phyloP scores from a whole-genome alignment of 2,329 filamentous ascomycete species.

The Blastomyces silverae region DNA sequence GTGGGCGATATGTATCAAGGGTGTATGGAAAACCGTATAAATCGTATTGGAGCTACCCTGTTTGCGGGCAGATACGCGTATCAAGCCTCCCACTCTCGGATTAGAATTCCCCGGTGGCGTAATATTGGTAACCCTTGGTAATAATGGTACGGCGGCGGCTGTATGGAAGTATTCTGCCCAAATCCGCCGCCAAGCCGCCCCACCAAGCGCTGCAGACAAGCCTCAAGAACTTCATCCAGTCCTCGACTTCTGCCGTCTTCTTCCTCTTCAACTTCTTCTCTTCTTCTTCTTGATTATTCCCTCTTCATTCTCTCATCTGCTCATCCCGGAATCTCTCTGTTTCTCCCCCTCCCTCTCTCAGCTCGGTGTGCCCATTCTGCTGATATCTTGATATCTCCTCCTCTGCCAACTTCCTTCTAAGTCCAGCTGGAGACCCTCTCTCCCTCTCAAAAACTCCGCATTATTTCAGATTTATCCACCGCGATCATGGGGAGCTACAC shows the following conservation, averaged over 20 bases:
- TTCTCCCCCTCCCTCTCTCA: conserved; percentile 22
- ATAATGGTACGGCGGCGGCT: not conserved
- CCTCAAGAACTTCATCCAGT: not conserved
- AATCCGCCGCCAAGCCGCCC: not conserved
- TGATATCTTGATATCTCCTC: not conserved
- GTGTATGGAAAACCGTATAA: too few relatives aligned
- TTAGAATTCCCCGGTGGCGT: not conserved
- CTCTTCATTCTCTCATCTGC: conserved; percentile 23
- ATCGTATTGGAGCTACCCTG: too few relatives aligned
- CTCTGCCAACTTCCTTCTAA: not conserved
- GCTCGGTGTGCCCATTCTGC: conserved; percentile 19
- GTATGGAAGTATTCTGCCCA: not conserved
- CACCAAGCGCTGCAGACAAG: not conserved
- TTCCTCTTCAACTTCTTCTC: not conserved
- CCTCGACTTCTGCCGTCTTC: not conserved
- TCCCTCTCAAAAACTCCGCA: not conserved
- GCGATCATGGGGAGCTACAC: conserved; percentile 70
- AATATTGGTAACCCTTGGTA: not conserved
- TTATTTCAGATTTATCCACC: conserved; percentile 18
- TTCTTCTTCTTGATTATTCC: conserved; percentile 19
- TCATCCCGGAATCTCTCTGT: conserved; percentile 21
- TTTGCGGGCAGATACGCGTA: too few relatives aligned
- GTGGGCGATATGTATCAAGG: too few relatives aligned
- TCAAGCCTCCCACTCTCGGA: not conserved
- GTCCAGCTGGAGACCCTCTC: not conserved